Evolutionary conservation across 2,329 filamentous ascomycete genomes (phyloP), one percentile per base, ranked within the genome.

Genomic region (Colletotrichum sp.): DNA sequence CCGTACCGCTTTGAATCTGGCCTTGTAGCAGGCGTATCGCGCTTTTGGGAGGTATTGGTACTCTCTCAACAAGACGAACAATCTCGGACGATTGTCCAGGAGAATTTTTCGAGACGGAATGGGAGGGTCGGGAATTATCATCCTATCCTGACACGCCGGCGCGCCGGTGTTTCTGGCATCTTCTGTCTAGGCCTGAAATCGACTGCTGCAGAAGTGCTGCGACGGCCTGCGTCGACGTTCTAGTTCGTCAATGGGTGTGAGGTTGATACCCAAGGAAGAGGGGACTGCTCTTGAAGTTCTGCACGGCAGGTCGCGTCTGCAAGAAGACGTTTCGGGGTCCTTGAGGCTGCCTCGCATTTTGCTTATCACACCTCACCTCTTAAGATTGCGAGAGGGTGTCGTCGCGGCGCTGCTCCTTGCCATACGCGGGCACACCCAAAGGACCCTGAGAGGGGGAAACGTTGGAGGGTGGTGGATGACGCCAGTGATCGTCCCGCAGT

Each of bases 41-140:
- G 21, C 10, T 71, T 44, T 34, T 44, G 8, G 39, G 18, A 44
- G 63, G 26, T 26, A 52, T 36, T 36, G 52, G 30, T 68, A 63
- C 52, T 44, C 55, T 44, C 55, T 34, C 64, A 60, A 76, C 64
- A 73, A 49, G 49, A 75, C 5, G 4, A 15, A 13, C 24, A 21
- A 26, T 32, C 59, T 68, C 57, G 64, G 57, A 60, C 24, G 64
- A 60, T 52, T 52, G 8, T 30, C 8, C 21, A 36, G 21, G n/a
- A 6, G 36, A 21, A 21, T 5, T 21, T 64, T 24, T 49, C n/a
- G 18, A 24, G 62, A 13, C 44, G 28, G 18, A 15, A 64, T 73
- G 74, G 74, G 65, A 69, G 74, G 74, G 74, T 76, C 70, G 70
- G 70, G 34, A 52, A 68, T 49, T 73, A 69, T 76, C 36, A 59